Evolutionary conservation across 768 basidiomycete species (phyloP).

Genomic region (Russula foetens): DNA sequence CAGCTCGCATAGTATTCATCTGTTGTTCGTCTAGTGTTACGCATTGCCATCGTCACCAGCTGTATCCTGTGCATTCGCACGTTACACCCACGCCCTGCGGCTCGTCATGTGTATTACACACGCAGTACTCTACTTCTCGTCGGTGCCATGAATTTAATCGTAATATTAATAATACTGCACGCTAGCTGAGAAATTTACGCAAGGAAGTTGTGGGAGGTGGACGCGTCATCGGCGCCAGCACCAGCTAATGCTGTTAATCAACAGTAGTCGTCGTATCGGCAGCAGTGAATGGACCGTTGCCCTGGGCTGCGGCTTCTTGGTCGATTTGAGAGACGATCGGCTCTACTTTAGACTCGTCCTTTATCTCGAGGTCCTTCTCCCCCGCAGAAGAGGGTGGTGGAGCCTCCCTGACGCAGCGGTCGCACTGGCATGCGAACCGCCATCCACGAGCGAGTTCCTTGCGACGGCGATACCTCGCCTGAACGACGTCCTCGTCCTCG

Average conservation of each 20-base stretch:
- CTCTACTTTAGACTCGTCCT: conserved; percentile 47
- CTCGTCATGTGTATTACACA: conserved; percentile 7
- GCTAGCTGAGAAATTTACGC: not conserved
- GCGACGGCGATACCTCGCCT: conserved; percentile 57
- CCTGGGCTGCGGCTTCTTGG: not conserved
- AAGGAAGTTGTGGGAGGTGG: not conserved
- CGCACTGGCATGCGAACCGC: conserved; percentile 71
- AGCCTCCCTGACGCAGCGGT: conserved; percentile 53
- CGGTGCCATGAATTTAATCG: conserved; percentile 7
- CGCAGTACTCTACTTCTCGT: conserved; percentile 8
- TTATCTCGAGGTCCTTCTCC: conserved; percentile 26
- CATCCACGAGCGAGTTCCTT: conserved; percentile 74
- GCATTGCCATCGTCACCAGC: conserved; percentile 15
- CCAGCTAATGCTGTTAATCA: not conserved
- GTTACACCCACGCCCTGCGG: not conserved
- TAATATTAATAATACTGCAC: not conserved
- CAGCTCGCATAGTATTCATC: not conserved
- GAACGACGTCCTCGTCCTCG: conserved; percentile 41
- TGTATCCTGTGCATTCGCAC: conserved; percentile 6
- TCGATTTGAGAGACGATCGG: conserved; percentile 24
- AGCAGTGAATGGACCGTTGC: conserved; percentile 10
- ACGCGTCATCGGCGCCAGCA: not conserved
- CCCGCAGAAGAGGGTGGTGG: conserved; percentile 19
- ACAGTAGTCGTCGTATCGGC: conserved; percentile 9
- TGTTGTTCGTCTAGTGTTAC: conserved; percentile 29